Base-by-base conservation (phyloP, 108 stramenopile genomes). In the Thalassiosira profunda region DNA sequence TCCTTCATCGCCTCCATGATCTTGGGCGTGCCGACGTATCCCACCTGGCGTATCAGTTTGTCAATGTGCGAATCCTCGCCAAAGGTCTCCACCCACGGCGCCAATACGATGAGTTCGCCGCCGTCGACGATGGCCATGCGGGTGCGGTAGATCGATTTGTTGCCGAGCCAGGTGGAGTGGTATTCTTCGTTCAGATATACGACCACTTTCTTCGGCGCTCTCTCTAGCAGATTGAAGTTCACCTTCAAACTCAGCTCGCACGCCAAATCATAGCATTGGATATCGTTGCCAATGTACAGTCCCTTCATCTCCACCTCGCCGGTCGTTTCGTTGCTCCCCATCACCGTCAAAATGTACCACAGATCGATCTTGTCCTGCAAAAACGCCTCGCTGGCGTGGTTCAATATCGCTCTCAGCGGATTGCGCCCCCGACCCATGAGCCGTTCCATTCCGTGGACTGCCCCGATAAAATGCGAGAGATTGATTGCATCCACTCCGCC, bases 391-490 rank as follows among this genome's bases (percentile, higher is more conserved):
- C 91, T 86, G 43, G 95, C 90, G 52, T 94, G 72, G 55, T 98
- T 94, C 51, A 98, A 76, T 35, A 98, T 95, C 29, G 81, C 74
- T 36, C 96, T 80, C 33, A 98, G 67, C 4, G 97, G 97, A 76
- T 98, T 98, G 47, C 84, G 65, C 7, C 92, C 92, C 25, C 85
- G 63, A 5, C 97, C 97, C 97, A 98, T 98, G 77, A 98, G 88
- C 10, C 86, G 86, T 65, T 98, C 97, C 96, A 98, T 96, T 0
- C 97, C 97, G 67, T 97, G 93, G 9, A 94, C 92, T n/a, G 96
- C 96, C 1, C 97, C 97, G 49, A 98, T 97, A 57, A 98, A 98
- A 72, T 97, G 96, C 7, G 88, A 90, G 30, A 97, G 67, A 82
- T 98, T 95, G 70, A 98, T 97, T 5, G 96, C 91, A 20, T 97